phyloP scores from a whole-genome alignment of 331 rosid genomes.

The Cydonia oblonga region DNA sequence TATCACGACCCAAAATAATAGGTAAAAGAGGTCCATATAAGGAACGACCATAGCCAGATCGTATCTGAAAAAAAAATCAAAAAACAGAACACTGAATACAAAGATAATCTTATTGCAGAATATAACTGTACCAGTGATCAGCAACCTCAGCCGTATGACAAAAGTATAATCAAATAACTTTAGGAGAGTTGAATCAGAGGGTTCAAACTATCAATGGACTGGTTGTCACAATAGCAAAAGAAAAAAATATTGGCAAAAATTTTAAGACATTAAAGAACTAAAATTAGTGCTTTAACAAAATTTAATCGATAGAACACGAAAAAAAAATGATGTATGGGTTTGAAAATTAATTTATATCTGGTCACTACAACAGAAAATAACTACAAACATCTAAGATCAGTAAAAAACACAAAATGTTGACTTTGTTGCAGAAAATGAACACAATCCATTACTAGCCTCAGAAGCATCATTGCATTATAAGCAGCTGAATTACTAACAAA shows the following conservation, averaged over 20 bases:
- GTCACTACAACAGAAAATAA: not conserved
- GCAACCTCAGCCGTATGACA: not conserved
- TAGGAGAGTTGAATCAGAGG: not conserved
- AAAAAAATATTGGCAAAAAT: not conserved
- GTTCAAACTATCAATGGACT: not conserved
- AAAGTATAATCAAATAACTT: not conserved
- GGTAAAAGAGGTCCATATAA: constrained; percentile 68
- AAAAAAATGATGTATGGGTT: not conserved
- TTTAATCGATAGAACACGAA: not conserved
- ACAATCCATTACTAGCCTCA: no score
- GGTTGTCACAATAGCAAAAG: not conserved
- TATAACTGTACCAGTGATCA: not conserved
- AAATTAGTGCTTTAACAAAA: not conserved
- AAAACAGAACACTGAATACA: not conserved
- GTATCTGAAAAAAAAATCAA: constrained; percentile 46
- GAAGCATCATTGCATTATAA: no score
- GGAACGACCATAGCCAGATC: constrained; percentile 88
- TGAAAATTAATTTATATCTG: not conserved
- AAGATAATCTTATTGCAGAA: not conserved
- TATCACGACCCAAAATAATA: constrained; percentile 84
- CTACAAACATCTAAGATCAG: not conserved
- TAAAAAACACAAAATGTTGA: not conserved
- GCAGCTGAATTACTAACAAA: no score
- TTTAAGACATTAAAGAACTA: not conserved
- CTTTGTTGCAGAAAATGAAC: not conserved